phyloP scores from a whole-genome alignment of 208 protist species.

The Trypanosoma platydactyli region DNA sequence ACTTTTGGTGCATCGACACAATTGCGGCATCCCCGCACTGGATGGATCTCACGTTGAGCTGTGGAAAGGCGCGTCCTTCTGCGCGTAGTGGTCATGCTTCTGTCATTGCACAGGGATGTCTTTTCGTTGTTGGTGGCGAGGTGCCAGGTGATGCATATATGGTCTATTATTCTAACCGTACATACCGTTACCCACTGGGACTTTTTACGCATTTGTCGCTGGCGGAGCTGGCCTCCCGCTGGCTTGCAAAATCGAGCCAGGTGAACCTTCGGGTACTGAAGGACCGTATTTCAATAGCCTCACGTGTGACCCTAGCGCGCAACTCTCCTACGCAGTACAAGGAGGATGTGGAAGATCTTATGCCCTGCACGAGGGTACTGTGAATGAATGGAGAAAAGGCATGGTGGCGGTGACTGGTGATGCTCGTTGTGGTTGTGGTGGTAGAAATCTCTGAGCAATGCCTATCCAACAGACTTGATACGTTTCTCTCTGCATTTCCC shows the following conservation, averaged over 20 bases:
- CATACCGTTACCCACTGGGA: slow-evolving; percentile 61
- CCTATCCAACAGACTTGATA: background rate
- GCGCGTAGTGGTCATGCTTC: slow-evolving; percentile 64
- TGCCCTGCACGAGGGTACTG: slow-evolving; percentile 14
- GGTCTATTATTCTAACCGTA: slow-evolving; percentile 47
- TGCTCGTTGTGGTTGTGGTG: background rate
- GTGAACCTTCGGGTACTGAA: slow-evolving; percentile 20
- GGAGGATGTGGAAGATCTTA: slow-evolving; percentile 21
- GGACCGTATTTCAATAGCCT: background rate
- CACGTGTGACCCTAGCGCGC: background rate
- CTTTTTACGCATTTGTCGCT: slow-evolving; percentile 44
- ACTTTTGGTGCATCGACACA: slow-evolving; percentile 69
- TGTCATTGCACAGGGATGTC: slow-evolving; percentile 39
- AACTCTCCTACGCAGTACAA: background rate
- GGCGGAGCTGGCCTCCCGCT: slow-evolving; percentile 46
- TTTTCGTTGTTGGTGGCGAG: slow-evolving; percentile 81
- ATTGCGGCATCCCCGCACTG: background rate
- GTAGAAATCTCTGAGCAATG: background rate
- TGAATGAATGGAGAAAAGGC: slow-evolving; percentile 1
- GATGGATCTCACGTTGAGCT: slow-evolving; percentile 22
- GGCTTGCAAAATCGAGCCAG: slow-evolving; percentile 32
- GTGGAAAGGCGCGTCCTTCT: slow-evolving; percentile 33
- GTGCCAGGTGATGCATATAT: slow-evolving; percentile 21
- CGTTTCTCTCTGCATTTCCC: background rate
- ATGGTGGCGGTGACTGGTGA: too few relatives aligned